Conservation (phyloP, 441 rosid genomes). For the Jatropha podagrica region DNA sequence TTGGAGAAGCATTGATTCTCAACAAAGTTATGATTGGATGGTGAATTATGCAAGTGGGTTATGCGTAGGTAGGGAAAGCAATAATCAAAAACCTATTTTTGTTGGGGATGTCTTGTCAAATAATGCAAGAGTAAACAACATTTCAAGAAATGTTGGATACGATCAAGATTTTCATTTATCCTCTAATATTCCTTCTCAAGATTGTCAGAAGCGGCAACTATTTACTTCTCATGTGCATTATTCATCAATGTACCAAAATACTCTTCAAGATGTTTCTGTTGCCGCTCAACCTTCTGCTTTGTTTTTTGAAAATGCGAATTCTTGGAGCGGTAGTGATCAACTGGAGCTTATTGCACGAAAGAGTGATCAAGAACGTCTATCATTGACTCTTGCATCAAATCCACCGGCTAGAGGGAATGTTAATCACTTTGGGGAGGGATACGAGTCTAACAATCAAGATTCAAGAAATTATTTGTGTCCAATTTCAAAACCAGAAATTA, state of each 20-base stretch:
- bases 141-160: slow-evolving; percentile 17
- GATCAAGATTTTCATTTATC: slow-evolving; percentile 25
- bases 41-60: slow-evolving; percentile 40
- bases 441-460: slow-evolving; percentile 16
- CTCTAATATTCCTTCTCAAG: slow-evolving; percentile 31
- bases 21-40: slow-evolving; percentile 42
- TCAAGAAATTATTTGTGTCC: slow-evolving; percentile 13
- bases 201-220: slow-evolving; percentile 24
- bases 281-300: slow-evolving; percentile 28
- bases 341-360: slow-evolving; percentile 25
- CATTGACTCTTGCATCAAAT: slow-evolving; percentile 51
- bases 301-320: slow-evolving; percentile 15
- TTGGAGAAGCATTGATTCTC: slow-evolving; percentile 36
- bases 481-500: slow-evolving; percentile 27
- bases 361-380: slow-evolving; percentile 35
- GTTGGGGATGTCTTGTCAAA: slow-evolving; percentile 41
- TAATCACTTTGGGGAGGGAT: slow-evolving; percentile 31
- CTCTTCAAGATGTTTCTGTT: slow-evolving; percentile 38
- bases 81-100: slow-evolving; percentile 29
- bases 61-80: slow-evolving; percentile 28
- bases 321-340: slow-evolving; percentile 36
- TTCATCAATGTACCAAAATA: slow-evolving; percentile 22
- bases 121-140: slow-evolving; percentile 30
- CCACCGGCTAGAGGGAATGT: slow-evolving; percentile 26
- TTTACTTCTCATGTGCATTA: slow-evolving; percentile 20